Evolutionary conservation across 1,139 yeast genomes (phyloP).

Genomic region (Scheffersomyces stambukii): DNA sequence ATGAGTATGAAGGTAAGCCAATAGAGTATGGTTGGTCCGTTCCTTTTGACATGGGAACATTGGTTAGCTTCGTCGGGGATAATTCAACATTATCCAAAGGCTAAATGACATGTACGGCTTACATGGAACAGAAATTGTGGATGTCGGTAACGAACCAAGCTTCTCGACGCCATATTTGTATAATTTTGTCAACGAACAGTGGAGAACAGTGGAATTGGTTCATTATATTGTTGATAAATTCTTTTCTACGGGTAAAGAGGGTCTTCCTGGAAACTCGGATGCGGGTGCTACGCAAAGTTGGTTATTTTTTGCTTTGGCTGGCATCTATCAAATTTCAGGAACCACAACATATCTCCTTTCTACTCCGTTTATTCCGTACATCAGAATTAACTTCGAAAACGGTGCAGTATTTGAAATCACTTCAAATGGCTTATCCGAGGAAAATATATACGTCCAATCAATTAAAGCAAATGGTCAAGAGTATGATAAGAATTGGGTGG

Average conservation of each 20-base stretch:
- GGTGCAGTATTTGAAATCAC: conserved; percentile 21
- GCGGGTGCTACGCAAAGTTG: conserved; percentile 41
- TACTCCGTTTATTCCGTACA: conserved; percentile 27
- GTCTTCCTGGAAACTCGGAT: conserved; percentile 37
- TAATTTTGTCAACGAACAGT: conserved; percentile 24
- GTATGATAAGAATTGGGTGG: conserved; percentile 28
- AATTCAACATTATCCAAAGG: conserved; percentile 20
- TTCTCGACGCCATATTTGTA: conserved; percentile 29
- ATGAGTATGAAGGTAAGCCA: conserved; percentile 61
- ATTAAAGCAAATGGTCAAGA: conserved; percentile 25
- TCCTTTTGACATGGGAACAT: conserved; percentile 28
- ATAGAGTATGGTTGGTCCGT: conserved; percentile 53
- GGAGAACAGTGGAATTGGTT: conserved; percentile 28
- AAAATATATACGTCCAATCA: conserved; percentile 21
- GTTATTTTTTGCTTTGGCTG: conserved; percentile 30
- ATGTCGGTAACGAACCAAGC: conserved; percentile 34
- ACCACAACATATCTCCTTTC: conserved; percentile 31
- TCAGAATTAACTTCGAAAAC: conserved; percentile 20
- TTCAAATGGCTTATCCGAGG: conserved; percentile 20
- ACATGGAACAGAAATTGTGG: conserved; percentile 23
- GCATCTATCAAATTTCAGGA: conserved; percentile 35
- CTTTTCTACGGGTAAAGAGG: conserved; percentile 17
- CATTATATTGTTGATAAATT: conserved; percentile 24
- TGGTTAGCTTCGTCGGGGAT: conserved; percentile 23
- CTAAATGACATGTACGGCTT: conserved; percentile 34